Evolutionary conservation across 1,284 basidiomycete genomes (phyloP).

Genomic region (Ceratobasidium sp.): DNA sequence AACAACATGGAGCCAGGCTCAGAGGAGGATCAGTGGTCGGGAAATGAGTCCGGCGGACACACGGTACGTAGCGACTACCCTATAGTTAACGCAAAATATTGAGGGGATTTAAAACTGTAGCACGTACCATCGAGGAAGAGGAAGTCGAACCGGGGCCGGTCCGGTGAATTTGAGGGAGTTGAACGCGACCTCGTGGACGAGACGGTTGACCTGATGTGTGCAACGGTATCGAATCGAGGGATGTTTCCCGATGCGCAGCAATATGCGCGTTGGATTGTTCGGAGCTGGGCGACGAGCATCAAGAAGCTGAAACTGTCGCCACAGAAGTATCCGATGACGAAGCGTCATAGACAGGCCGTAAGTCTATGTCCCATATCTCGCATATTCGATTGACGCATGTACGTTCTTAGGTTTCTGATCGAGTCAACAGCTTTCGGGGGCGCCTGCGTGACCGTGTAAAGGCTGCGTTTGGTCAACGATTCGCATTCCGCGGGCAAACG

Average conservation of each 20-base stretch:
- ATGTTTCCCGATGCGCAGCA: neutral
- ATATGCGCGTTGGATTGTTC: neutral
- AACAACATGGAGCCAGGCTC: too few relatives aligned
- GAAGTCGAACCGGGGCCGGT: neutral
- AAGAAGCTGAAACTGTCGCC: neutral
- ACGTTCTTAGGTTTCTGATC: neutral
- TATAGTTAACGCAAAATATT: too few relatives aligned
- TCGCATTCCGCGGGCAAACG: conserved; percentile 1
- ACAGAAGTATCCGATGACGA: neutral
- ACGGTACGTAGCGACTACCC: neutral
- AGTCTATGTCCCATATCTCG: neutral
- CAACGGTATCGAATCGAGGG: neutral
- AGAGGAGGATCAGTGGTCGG: neutral
- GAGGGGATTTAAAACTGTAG: neutral
- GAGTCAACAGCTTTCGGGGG: neutral
- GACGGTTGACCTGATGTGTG: neutral
- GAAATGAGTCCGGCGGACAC: neutral
- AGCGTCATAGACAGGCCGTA: neutral
- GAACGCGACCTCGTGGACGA: neutral
- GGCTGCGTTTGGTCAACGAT: too few relatives aligned
- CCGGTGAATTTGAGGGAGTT: neutral
- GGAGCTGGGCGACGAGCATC: neutral
- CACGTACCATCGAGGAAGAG: neutral
- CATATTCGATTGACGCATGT: neutral
- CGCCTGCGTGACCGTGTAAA: neutral